Evolutionary conservation across 2,329 filamentous ascomycete species (phyloP).

Genomic region (Colletotrichum paranaense): DNA sequence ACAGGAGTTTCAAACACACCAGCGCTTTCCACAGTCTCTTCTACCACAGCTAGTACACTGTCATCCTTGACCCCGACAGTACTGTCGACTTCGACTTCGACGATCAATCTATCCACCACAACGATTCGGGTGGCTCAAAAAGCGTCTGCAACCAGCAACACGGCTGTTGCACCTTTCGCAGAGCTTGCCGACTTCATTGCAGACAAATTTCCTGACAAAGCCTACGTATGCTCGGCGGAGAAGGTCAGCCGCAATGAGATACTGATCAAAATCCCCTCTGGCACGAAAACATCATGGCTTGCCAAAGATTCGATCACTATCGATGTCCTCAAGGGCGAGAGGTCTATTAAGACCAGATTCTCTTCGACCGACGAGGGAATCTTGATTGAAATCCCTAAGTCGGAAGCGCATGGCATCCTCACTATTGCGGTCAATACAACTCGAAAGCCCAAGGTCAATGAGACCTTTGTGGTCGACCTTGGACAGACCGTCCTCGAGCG

Average conservation of each 20-base stretch:
- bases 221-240: conserved; percentile 57
- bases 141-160: conserved; percentile 40
- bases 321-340: conserved; percentile 61
- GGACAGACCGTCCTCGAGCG: conserved; percentile 59
- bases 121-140: conserved; percentile 45
- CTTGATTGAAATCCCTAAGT: conserved; percentile 61
- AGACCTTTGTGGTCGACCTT: conserved; percentile 71
- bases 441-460: conserved; percentile 69
- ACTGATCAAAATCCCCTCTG: conserved; percentile 63
- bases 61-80: neutral
- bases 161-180: conserved; percentile 49
- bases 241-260: conserved; percentile 61
- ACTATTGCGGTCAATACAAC: conserved; percentile 69
- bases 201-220: conserved; percentile 47
- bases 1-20: conserved; percentile 4
- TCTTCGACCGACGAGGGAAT: conserved; percentile 62
- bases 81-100: conserved; percentile 44
- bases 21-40: conserved; percentile 3
- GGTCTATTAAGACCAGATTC: conserved; percentile 60
- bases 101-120: conserved; percentile 50
- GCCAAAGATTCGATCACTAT: conserved; percentile 67
- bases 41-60: neutral
- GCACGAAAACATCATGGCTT: conserved; percentile 65
- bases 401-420: conserved; percentile 68
- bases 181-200: conserved; percentile 55